Conservation (phyloP, 176 grass and related monocot genomes). For the Avena sativa region DNA sequence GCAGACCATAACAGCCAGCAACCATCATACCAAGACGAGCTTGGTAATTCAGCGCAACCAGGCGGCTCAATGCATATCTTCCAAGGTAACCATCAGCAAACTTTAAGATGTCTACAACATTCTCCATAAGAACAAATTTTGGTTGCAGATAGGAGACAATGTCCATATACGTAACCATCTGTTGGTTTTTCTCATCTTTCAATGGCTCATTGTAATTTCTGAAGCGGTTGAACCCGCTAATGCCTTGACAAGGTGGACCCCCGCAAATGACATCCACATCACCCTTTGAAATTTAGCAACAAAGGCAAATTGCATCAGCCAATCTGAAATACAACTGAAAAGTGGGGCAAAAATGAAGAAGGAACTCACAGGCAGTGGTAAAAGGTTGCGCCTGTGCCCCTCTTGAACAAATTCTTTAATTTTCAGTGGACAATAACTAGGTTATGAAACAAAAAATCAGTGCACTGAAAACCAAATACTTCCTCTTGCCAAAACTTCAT, state of each 20-base stretch:
- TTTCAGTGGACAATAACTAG: slow-evolving; percentile 67
- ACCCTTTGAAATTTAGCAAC: slow-evolving; percentile 48
- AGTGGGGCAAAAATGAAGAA: neutral
- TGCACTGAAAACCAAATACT: neutral
- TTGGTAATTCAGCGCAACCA: slow-evolving; percentile 87
- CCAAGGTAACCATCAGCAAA: slow-evolving; percentile 80
- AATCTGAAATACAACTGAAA: neutral
- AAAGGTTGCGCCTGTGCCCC: slow-evolving; percentile 56
- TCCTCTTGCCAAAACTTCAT: no score
- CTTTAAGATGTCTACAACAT: slow-evolving; percentile 87
- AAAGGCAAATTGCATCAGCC: neutral
- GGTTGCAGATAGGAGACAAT: slow-evolving; percentile 76
- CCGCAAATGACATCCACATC: slow-evolving; percentile 85
- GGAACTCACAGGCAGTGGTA: slow-evolving; percentile 71
- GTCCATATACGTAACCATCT: slow-evolving; percentile 90
- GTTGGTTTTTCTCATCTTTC: slow-evolving; percentile 80
- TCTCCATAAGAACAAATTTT: slow-evolving; percentile 91
- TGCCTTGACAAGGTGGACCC: slow-evolving; percentile 89
- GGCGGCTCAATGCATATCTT: slow-evolving; percentile 72
- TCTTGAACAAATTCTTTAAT: slow-evolving; percentile 80
- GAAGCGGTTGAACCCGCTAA: slow-evolving; percentile 94
- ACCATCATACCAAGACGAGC: slow-evolving; percentile 76
- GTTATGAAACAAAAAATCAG: slow-evolving; percentile 38
- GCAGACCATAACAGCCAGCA: slow-evolving; percentile 84
- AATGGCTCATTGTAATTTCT: slow-evolving; percentile 68